These are phyloP conservation scores for Hypoxylon fragiforme DNA, from an alignment of 495 filamentous ascomycete genomes.

Conservation along the genomic window DNA sequence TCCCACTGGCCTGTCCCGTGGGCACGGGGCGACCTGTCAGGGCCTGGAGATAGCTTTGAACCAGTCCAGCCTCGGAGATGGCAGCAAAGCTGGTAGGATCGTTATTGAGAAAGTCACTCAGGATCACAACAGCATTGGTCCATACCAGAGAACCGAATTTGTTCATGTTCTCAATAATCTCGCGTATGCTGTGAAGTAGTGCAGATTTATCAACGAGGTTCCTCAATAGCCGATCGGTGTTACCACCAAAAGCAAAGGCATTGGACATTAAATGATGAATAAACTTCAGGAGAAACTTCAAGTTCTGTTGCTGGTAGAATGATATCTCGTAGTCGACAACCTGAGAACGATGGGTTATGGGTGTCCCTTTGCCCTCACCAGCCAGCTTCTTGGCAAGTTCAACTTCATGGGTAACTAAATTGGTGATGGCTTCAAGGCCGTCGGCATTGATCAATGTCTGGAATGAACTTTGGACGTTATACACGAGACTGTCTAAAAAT, in stretches of 20 bases:
- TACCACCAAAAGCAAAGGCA: slow-evolving; percentile 65
- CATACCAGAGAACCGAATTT: slow-evolving; percentile 90
- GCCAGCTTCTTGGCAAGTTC: slow-evolving; percentile 67
- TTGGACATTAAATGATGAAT: slow-evolving; percentile 93
- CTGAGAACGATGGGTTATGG: slow-evolving; percentile 73
- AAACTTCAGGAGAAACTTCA: slow-evolving; percentile 94
- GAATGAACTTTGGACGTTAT: slow-evolving; percentile 78
- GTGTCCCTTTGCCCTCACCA: slow-evolving; percentile 70
- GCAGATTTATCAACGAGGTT: slow-evolving; percentile 94
- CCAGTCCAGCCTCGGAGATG: slow-evolving; percentile 90
- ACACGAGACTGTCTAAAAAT: slow-evolving; percentile 85
- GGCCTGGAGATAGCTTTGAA: slow-evolving; percentile 77
- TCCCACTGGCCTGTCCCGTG: slow-evolving; percentile 42
- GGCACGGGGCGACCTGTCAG: slow-evolving; percentile 64
- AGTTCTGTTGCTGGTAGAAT: slow-evolving; percentile 85
- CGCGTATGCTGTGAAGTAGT: slow-evolving; percentile 73
- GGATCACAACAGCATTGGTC: slow-evolving; percentile 86
- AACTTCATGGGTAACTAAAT: slow-evolving; percentile 80
- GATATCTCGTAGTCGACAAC: slow-evolving; percentile 90
- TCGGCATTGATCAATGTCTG: slow-evolving; percentile 74
- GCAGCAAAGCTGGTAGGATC: slow-evolving; percentile 97
- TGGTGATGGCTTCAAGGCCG: slow-evolving; percentile 83
- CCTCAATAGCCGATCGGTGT: slow-evolving; percentile 83
- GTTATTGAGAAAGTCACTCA: slow-evolving; percentile 97
- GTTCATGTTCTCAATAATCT: slow-evolving; percentile 75